Evolutionary conservation across 2,329 filamentous ascomycete species (phyloP).

Genomic region (Aspergillus piperis): DNA sequence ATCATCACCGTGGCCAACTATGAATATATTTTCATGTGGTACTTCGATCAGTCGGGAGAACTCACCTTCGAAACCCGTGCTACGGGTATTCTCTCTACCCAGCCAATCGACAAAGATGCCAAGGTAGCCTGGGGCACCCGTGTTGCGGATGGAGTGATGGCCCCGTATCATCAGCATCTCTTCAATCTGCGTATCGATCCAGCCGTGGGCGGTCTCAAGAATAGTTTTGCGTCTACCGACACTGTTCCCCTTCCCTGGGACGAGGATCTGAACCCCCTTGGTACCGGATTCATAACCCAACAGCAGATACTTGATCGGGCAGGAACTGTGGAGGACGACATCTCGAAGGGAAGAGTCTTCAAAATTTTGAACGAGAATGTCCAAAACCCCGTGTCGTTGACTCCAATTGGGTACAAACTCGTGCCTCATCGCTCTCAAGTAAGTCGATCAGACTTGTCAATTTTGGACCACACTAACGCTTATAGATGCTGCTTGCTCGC

Average conservation of each 20-base stretch:
- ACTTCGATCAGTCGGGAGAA: conserved; percentile 44
- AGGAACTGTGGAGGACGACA: conserved; percentile 46
- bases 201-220: conserved; percentile 43
- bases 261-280: conserved; percentile 51
- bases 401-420: conserved; percentile 58
- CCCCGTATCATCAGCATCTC: conserved; percentile 48
- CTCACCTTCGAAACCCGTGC: conserved; percentile 47
- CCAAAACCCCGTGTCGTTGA: conserved; percentile 54
- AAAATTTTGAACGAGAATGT: conserved; percentile 58
- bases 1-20: conserved; percentile 48
- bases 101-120: conserved; percentile 34
- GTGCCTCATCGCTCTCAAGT: conserved; percentile 50
- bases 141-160: conserved; percentile 46
- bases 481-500: conserved; percentile 55
- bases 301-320: conserved; percentile 47
- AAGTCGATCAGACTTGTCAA: not conserved
- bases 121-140: conserved; percentile 41
- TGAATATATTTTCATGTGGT: conserved; percentile 48
- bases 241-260: conserved; percentile 58
- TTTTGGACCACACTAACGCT: too few relatives aligned
- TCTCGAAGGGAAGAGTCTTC: conserved; percentile 50
- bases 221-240: conserved; percentile 57
- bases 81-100: conserved; percentile 49
- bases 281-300: conserved; percentile 50
- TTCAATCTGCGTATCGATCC: conserved; percentile 49